Evolutionary conservation across 129 eudicot genomes (phyloP).

Genomic region (Tagetes erecta): DNA sequence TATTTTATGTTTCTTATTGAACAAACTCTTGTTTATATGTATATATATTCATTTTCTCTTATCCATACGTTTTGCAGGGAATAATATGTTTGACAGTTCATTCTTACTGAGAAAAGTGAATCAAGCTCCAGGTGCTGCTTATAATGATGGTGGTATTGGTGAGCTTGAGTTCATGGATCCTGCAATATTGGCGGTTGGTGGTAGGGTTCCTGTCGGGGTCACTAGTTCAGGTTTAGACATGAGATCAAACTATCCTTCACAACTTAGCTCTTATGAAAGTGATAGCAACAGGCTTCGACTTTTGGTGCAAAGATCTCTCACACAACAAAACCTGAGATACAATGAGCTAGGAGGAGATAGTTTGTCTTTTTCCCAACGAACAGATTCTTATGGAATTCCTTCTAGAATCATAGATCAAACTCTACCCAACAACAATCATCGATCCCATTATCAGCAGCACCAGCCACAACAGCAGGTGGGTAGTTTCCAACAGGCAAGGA

Average conservation of each 20-base stretch:
- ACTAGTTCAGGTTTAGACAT: slow-evolving; percentile 50
- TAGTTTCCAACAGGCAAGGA: slow-evolving; percentile 57
- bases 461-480: slow-evolving; percentile 34
- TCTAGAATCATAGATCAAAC: slow-evolving; percentile 51
- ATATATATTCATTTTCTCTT: background rate
- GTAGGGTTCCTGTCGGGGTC: slow-evolving; percentile 63
- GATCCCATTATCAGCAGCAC: slow-evolving; percentile 53
- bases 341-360: slow-evolving; percentile 49
- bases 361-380: slow-evolving; percentile 41
- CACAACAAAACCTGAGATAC: slow-evolving; percentile 68
- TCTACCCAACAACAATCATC: slow-evolving; percentile 39
- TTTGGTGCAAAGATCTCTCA: slow-evolving; percentile 66
- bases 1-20: background rate
- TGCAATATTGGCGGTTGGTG: slow-evolving; percentile 94
- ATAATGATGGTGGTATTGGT: slow-evolving; percentile 40
- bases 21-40: background rate
- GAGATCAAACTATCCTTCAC: slow-evolving; percentile 55
- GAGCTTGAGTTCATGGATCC: slow-evolving; percentile 95
- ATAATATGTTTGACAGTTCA: slow-evolving; percentile 55
- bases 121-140: slow-evolving; percentile 58
- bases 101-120: slow-evolving; percentile 56
- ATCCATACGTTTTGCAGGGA: slow-evolving; percentile 44
- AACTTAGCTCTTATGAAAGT: slow-evolving; percentile 51
- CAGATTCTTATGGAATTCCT: slow-evolving; percentile 60
- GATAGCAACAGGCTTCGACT: slow-evolving; percentile 68